A percentile compares a stretch with the other conserved stretches of the same genome.
phyloP scores from a whole-genome alignment of 2,329 filamentous ascomycete species.

The Colletotrichum tanaceti region DNA sequence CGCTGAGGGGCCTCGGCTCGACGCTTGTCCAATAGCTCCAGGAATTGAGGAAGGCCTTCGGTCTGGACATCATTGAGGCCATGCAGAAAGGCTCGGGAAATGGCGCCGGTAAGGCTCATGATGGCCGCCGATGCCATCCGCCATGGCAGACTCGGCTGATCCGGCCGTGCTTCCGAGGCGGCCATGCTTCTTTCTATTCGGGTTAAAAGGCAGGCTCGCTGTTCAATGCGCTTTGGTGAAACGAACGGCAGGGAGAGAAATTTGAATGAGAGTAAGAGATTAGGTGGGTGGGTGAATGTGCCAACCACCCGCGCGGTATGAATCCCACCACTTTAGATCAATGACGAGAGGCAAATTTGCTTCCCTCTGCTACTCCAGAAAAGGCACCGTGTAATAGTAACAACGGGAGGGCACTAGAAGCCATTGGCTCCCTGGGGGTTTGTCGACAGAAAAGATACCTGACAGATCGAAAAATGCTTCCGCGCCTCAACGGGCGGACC shows the following conservation, averaged over 20 bases:
- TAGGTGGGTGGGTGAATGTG: slow-evolving; percentile 14
- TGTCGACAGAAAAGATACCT: neutral
- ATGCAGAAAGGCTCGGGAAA: slow-evolving; percentile 81
- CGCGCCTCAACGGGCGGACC: slow-evolving; percentile 34
- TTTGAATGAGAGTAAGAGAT: slow-evolving; percentile 7
- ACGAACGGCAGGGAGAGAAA: slow-evolving; percentile 15
- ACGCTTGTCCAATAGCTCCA: slow-evolving; percentile 79
- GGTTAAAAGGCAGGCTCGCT: neutral
- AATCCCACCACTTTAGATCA: slow-evolving; percentile 12
- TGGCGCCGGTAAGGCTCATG: slow-evolving; percentile 77
- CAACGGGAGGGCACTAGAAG: neutral
- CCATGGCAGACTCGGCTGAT: slow-evolving; percentile 73
- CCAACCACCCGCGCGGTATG: slow-evolving; percentile 15
- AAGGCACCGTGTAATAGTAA: neutral
- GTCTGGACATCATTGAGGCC: slow-evolving; percentile 80
- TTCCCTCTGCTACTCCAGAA: too few species aligned
- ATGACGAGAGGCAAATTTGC: neutral
- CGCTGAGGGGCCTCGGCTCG: slow-evolving; percentile 72
- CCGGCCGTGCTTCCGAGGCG: slow-evolving; percentile 40
- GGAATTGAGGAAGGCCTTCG: slow-evolving; percentile 79
- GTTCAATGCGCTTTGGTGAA: neutral
- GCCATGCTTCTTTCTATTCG: slow-evolving; percentile 14
- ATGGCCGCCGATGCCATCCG: slow-evolving; percentile 77
- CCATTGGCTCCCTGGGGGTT: slow-evolving; percentile 14
- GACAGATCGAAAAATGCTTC: slow-evolving; percentile 14